Evolutionary conservation across 192 early-diverging fungal genomes (phyloP).

Genomic region (Entomortierella parvispora): DNA sequence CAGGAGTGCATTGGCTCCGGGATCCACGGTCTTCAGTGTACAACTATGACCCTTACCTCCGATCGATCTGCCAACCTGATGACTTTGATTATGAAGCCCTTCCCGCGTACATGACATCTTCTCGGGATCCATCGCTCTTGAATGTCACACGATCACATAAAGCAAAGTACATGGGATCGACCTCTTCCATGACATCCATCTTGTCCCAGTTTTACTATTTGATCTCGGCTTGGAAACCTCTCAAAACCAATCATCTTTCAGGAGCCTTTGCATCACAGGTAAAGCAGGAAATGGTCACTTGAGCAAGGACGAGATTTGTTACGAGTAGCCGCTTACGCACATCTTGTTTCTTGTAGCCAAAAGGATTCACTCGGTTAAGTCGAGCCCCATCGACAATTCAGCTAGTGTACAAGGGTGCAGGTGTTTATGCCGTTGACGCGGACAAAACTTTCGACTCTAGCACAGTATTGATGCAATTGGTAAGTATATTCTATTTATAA

Average conservation of each 20-base stretch:
- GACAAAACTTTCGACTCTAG: slow-evolving; percentile 83
- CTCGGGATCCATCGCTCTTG: slow-evolving; percentile 69
- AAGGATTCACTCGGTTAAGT: slow-evolving; percentile 69
- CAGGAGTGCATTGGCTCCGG: slow-evolving; percentile 84
- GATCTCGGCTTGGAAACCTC: slow-evolving; percentile 69
- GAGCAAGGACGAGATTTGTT: background rate
- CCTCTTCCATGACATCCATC: slow-evolving; percentile 84
- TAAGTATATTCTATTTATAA: slow-evolving; percentile 40
- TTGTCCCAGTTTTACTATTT: slow-evolving; percentile 82
- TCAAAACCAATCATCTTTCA: slow-evolving; percentile 72
- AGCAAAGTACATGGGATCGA: slow-evolving; percentile 82
- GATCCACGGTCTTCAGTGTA: slow-evolving; percentile 78
- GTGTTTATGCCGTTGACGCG: slow-evolving; percentile 84
- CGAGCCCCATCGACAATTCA: slow-evolving; percentile 76
- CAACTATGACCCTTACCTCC: slow-evolving; percentile 86
- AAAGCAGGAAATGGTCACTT: background rate
- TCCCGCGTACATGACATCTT: slow-evolving; percentile 83
- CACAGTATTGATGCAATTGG: slow-evolving; percentile 78
- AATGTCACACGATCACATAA: slow-evolving; percentile 60
- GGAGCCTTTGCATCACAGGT: slow-evolving; percentile 70
- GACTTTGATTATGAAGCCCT: slow-evolving; percentile 87
- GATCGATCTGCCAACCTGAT: slow-evolving; percentile 78
- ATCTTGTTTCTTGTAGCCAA: slow-evolving; percentile 43
- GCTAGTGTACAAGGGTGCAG: slow-evolving; percentile 71
- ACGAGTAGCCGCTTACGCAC: background rate